These are phyloP conservation scores for Rhazya stricta DNA, from an alignment of 257 asterid species.

Conservation along the genomic window DNA sequence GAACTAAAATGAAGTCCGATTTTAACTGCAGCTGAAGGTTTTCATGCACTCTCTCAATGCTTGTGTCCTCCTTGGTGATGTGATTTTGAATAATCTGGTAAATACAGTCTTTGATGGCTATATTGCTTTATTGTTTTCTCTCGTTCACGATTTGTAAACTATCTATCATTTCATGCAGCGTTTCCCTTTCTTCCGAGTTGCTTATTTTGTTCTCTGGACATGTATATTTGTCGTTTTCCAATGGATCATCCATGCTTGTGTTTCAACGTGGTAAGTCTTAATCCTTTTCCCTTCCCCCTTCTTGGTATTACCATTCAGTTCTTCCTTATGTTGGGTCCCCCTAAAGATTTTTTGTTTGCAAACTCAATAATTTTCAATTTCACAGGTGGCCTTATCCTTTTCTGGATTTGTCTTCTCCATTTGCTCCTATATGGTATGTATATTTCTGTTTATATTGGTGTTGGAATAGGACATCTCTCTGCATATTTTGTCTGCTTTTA, in stretches of 20 bases:
- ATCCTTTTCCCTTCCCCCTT: not conserved
- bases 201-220: conserved; percentile 71
- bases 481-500: not conserved
- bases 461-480: not conserved
- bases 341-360: not conserved
- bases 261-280: conserved; percentile 46
- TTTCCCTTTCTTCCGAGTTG: conserved; percentile 84
- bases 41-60: conserved; percentile 76
- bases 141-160: conserved; percentile 12
- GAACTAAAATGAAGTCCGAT: not conserved
- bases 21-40: conserved; percentile 47
- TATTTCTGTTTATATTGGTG: not conserved
- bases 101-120: conserved; percentile 11
- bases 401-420: conserved; percentile 27
- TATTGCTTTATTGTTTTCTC: not conserved
- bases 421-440: conserved; percentile 70
- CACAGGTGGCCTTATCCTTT: conserved; percentile 34
- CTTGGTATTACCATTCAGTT: not conserved
- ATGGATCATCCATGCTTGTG: conserved; percentile 74
- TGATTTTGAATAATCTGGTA: conserved; percentile 59
- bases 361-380: not conserved
- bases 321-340: not conserved
- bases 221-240: conserved; percentile 63
- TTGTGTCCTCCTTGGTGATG: conserved; percentile 59
- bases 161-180: conserved; percentile 42